phyloP scores from a whole-genome alignment of 116 monocot genomes.

The Thalassia testudinum region DNA sequence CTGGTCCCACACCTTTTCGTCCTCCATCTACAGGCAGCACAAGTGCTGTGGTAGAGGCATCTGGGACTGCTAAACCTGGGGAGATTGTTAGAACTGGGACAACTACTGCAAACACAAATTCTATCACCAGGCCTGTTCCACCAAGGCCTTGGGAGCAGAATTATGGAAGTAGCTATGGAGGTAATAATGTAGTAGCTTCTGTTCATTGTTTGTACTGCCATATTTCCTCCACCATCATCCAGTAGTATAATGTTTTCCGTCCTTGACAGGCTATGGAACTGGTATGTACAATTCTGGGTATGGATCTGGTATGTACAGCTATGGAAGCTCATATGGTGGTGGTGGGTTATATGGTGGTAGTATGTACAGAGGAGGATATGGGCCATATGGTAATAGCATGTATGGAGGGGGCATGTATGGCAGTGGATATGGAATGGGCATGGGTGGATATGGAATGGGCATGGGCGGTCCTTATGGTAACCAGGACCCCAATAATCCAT shows the following conservation, averaged over 20 bases:
- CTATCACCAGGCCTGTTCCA: slow-evolving; percentile 25
- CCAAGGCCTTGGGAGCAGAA: slow-evolving; percentile 45
- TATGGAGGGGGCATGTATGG: slow-evolving; percentile 20
- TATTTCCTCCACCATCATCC: not conserved
- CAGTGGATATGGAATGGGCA: slow-evolving; percentile 4
- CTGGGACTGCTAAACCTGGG: slow-evolving; percentile 80
- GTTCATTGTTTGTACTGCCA: too few relatives aligned
- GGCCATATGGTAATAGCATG: slow-evolving; percentile 36
- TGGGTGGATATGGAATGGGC: slow-evolving; percentile 35
- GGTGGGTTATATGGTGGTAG: slow-evolving; percentile 29
- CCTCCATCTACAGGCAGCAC: slow-evolving; percentile 86
- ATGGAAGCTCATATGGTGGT: not conserved
- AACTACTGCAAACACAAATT: slow-evolving; percentile 3
- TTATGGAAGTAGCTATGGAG: slow-evolving; percentile 52
- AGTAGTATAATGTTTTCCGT: not conserved
- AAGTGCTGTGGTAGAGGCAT: slow-evolving; percentile 80
- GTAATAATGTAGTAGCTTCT: slow-evolving; percentile 11
- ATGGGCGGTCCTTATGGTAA: slow-evolving; percentile 26
- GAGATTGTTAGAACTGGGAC: slow-evolving; percentile 19
- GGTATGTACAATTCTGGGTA: slow-evolving; percentile 32
- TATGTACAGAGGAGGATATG: slow-evolving; percentile 57
- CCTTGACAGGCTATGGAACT: slow-evolving; percentile 1
- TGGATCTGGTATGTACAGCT: not conserved
- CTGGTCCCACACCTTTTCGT: slow-evolving; percentile 69
- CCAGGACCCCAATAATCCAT: slow-evolving; percentile 32